Conservation (phyloP, 139 green algal genomes). For the Picochlorum sp. region DNA sequence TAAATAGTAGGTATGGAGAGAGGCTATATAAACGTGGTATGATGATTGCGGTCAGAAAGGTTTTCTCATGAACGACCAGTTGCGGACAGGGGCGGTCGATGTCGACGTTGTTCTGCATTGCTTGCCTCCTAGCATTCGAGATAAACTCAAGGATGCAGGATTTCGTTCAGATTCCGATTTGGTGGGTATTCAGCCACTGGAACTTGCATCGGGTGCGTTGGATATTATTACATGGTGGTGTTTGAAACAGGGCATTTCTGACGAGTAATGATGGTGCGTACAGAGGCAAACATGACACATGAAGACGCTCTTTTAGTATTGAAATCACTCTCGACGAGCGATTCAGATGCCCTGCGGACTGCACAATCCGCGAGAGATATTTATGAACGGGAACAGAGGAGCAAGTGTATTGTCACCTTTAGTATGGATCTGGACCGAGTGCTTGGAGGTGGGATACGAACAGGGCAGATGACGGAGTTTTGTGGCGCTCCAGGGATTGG, state of each 20-base stretch:
- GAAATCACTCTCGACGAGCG: conserved; percentile 2
- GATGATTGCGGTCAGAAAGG: too few relatives aligned
- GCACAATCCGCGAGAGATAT: conserved; percentile 12
- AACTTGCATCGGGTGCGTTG: conserved; percentile 28
- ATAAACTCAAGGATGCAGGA: conserved; percentile 27
- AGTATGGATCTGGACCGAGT: conserved; percentile 45
- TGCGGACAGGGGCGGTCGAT: neutral
- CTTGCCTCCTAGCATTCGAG: conserved; percentile 22
- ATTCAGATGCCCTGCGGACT: neutral
- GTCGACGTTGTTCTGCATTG: conserved; percentile 18
- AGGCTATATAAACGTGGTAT: too few relatives aligned
- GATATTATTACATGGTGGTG: neutral
- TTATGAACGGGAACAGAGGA: conserved; percentile 5
- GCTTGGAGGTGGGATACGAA: conserved; percentile 52
- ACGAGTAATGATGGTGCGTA: neutral
- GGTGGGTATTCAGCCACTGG: conserved; percentile 14
- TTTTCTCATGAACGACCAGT: too few relatives aligned
- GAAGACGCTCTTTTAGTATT: conserved; percentile 28
- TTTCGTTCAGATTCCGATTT: conserved; percentile 33
- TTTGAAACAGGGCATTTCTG: neutral
- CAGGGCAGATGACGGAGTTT: conserved; percentile 62
- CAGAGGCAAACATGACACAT: conserved; percentile 28
- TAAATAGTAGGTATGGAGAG: too few relatives aligned
- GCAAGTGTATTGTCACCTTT: conserved; percentile 43
- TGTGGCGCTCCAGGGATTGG: conserved; percentile 76